Evolutionary conservation across 192 early-diverging fungal genomes (phyloP), one percentile per base, ranked within the genome.

Genomic region (Chytriomyces confervae): DNA sequence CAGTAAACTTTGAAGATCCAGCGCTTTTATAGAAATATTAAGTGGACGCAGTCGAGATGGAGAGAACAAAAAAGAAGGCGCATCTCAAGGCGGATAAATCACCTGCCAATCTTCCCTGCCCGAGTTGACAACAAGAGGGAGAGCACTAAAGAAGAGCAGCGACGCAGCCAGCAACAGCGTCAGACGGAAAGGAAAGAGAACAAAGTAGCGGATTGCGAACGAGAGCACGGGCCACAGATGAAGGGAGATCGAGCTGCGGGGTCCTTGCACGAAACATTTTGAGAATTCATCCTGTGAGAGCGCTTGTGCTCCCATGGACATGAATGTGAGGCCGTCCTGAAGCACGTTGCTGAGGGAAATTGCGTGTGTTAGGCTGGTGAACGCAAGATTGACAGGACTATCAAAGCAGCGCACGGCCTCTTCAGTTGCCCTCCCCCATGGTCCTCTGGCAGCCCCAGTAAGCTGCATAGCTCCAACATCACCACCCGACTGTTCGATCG

Each of bases 311-410:
- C 79, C 87, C 61, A 72, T 87, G 10, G 77, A 71, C 50, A 89
- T 87, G 81, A 89, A 89, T 1, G 87, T 81, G 24, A 89, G 80
- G 18, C 84, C 87, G 61, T 89, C 87, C 76, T 81, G 66, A 3
- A 89, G 84, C 20, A 79, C 79, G 47, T 75, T 75, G 44, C 73
- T 75, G 67, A 13, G 2, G 27, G 45, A 18, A 49, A 5, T 20
- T 18, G 27, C 11, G 11, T 48, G 36, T 36, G 36, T 36, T 36
- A 36, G 36, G 3, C 36, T 3, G 4, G 36, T 36, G 36, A 36
- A 36, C 36, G 36, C 36, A 36, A 36, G 36, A 36, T 36, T 36
- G 36, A 36, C 36, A 36, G 36, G 36, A 36, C 36, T 4, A 36
- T 36, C 36, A 36, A 36, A 36, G 36, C 36, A 1, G 36, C 36